These are phyloP conservation scores for Globisporangium recalcitrans DNA, from an alignment of 352 stramenopile genomes.

Conservation along the genomic window DNA sequence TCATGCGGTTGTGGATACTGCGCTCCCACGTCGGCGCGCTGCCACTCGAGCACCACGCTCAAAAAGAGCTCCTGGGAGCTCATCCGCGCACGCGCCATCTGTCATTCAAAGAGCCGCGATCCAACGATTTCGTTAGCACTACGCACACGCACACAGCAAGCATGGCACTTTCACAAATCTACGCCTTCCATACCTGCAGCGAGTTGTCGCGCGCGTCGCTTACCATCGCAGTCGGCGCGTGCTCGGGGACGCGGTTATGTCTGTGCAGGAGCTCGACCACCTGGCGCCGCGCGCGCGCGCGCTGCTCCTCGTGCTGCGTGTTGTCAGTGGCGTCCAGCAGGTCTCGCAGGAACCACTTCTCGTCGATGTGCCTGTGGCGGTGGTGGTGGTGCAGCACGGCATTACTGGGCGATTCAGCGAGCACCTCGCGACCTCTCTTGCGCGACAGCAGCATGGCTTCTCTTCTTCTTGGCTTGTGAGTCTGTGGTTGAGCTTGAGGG, in stretches of 20 bases:
- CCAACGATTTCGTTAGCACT: not conserved
- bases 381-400: not conserved
- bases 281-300: constrained; percentile 10
- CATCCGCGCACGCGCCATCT: constrained; percentile 36
- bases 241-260: constrained; percentile 22
- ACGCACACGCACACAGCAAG: not conserved
- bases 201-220: constrained; percentile 12
- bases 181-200: constrained; percentile 17
- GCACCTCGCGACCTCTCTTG: constrained; percentile 35
- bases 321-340: constrained; percentile 16
- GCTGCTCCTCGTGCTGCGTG: constrained; percentile 6
- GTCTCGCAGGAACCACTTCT: constrained; percentile 40
- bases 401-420: constrained; percentile 12
- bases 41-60: constrained; percentile 78
- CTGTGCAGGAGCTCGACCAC: constrained; percentile 30
- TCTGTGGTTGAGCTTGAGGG: not conserved
- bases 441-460: constrained; percentile 41
- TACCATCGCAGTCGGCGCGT: constrained; percentile 14
- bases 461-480: not conserved
- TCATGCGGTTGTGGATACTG: constrained; percentile 6
- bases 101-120: not conserved
- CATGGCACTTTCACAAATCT: not conserved
- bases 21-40: constrained; percentile 25
- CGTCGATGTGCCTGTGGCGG: constrained; percentile 22
- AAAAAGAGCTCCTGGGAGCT: constrained; percentile 80